Conservation (phyloP, 257 asterid genomes). For the Echium plantagineum region DNA sequence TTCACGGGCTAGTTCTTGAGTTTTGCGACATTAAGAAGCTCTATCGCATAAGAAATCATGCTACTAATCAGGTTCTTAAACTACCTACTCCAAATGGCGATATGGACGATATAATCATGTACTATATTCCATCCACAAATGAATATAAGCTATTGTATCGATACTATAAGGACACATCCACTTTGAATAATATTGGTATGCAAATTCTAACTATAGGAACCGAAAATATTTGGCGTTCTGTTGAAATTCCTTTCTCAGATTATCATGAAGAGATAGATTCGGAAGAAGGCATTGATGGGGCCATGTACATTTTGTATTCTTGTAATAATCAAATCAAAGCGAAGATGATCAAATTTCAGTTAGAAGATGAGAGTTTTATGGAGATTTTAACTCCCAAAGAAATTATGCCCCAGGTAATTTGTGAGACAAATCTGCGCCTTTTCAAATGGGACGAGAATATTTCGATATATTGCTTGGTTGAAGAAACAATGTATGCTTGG, state of each 20-base stretch:
- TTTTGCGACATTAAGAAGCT: too few relatives aligned
- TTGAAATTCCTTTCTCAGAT: background rate
- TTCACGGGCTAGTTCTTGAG: background rate
- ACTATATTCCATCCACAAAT: background rate
- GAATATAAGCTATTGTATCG: background rate
- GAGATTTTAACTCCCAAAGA: background rate
- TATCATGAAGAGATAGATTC: too few relatives aligned
- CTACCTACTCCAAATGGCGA: conserved; percentile 5
- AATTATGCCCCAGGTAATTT: background rate
- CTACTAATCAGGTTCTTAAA: conserved; percentile 1
- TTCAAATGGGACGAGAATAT: background rate
- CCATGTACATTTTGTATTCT: background rate
- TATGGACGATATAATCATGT: background rate
- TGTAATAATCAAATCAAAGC: background rate
- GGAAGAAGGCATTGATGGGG: background rate
- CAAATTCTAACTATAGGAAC: background rate
- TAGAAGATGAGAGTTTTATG: background rate
- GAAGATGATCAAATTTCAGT: background rate
- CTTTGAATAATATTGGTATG: background rate
- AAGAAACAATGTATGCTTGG: background rate
- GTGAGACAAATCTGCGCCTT: too few relatives aligned
- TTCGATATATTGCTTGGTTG: background rate
- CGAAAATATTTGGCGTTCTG: background rate
- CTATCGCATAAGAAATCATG: conserved; percentile 4
- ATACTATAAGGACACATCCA: too few relatives aligned